Conservation (phyloP, 768 basidiomycete species). For the Agaricus blazei region DNA sequence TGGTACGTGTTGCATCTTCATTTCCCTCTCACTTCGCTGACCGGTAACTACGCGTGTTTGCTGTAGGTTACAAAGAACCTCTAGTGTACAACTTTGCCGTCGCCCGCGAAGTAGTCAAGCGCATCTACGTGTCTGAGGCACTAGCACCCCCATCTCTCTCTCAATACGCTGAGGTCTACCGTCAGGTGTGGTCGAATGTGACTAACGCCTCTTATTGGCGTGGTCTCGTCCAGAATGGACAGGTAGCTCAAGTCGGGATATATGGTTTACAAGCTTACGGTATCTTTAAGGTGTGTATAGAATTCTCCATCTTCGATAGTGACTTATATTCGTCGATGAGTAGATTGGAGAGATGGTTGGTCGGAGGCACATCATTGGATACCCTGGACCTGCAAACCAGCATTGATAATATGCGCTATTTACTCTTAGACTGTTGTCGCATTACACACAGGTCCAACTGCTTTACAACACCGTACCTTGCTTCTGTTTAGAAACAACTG, state of each 20-base stretch:
- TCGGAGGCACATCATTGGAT: conserved; percentile 74
- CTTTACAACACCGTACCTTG: no score
- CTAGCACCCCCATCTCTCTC: conserved; percentile 64
- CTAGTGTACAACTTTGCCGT: conserved; percentile 77
- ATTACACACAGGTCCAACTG: no score
- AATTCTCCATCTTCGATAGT: no score
- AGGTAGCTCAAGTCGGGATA: conserved; percentile 61
- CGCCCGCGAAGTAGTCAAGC: conserved; percentile 68
- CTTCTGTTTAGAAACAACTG: no score
- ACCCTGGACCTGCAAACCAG: conserved; percentile 47
- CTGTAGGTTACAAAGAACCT: conserved; percentile 66
- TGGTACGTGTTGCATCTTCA: conserved; percentile 21
- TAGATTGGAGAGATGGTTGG: conserved; percentile 89
- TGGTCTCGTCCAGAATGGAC: conserved; percentile 52
- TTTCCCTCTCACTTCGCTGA: neutral
- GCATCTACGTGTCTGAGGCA: conserved; percentile 67
- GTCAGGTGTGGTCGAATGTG: conserved; percentile 59
- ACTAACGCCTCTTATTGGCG: conserved; percentile 57
- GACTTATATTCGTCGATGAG: neutral
- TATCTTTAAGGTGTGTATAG: conserved; percentile 66
- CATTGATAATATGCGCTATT: neutral
- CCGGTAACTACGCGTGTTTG: neutral
- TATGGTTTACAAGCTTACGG: conserved; percentile 87
- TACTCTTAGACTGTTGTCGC: neutral
- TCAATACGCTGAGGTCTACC: conserved; percentile 54